A percentile compares a stretch with the other conserved stretches of the same genome.
phyloP scores from a whole-genome alignment of 805 yeast genomes.

The Teunomyces aglyptinius region DNA sequence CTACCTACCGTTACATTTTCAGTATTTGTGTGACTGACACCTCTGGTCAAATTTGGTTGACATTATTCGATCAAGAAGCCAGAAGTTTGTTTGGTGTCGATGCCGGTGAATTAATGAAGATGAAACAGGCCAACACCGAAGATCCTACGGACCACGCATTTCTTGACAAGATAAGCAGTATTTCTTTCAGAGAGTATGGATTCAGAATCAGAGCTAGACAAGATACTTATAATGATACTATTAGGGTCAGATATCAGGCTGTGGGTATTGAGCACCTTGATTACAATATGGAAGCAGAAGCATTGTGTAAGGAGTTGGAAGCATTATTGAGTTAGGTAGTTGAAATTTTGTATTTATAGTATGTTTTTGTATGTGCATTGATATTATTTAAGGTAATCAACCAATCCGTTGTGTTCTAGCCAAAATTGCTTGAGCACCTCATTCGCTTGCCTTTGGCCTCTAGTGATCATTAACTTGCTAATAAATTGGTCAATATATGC shows the following conservation, averaged over 20 bases:
- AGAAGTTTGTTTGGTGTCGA: constrained; percentile 58
- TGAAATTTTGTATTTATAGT: constrained; percentile 10
- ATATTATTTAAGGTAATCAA: constrained; percentile 31
- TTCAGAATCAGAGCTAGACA: constrained; percentile 80
- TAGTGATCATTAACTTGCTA: constrained; percentile 56
- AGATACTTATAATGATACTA: constrained; percentile 78
- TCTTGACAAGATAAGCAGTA: constrained; percentile 42
- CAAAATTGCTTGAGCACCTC: constrained; percentile 62
- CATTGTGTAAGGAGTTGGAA: constrained; percentile 48
- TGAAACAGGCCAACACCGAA: constrained; percentile 32
- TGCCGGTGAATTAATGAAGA: constrained; percentile 59
- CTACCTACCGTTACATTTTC: constrained; percentile 77
- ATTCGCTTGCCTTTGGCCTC: constrained; percentile 64
- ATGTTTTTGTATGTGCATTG: constrained; percentile 2
- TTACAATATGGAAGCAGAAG: constrained; percentile 59
- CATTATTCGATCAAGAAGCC: constrained; percentile 86
- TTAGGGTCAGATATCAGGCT: constrained; percentile 73
- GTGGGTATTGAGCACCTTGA: constrained; percentile 53
- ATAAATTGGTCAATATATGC: constrained; percentile 30
- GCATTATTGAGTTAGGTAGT: constrained; percentile 16
- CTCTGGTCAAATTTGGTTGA: constrained; percentile 82
- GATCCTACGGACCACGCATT: constrained; percentile 38
- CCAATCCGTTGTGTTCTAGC: constrained; percentile 57
- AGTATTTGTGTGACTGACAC: constrained; percentile 75
- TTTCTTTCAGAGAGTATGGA: constrained; percentile 64